A percentile compares a stretch with the other conserved stretches of the same genome.
phyloP scores from a whole-genome alignment of 2,329 filamentous ascomycete species.

The Microdochium nivale region DNA sequence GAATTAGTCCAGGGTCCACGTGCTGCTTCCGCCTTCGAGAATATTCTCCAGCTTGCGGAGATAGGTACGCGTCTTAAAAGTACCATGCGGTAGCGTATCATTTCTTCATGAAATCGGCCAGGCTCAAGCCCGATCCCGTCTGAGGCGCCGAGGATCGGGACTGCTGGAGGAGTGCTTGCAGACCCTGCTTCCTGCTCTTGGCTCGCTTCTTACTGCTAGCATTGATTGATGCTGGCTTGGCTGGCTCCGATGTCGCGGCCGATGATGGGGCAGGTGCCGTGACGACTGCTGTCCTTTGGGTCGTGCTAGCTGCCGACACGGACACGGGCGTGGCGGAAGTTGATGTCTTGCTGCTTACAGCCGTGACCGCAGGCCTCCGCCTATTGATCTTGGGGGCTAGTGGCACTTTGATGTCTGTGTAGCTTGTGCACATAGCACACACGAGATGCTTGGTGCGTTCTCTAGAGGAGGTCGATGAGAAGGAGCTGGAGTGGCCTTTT shows the following conservation, averaged over 20 bases:
- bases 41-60: too few species aligned
- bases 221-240: slow-evolving; percentile 31
- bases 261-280: slow-evolving; percentile 1
- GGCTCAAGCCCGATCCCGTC: slow-evolving; percentile 34
- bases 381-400: not conserved
- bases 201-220: slow-evolving; percentile 57
- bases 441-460: not conserved
- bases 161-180: slow-evolving; percentile 57
- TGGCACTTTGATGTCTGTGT: not conserved
- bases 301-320: not conserved
- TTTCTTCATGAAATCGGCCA: slow-evolving; percentile 47
- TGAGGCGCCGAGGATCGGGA: slow-evolving; percentile 28
- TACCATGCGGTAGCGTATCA: slow-evolving; percentile 3
- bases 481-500: slow-evolving; percentile 1
- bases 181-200: slow-evolving; percentile 54
- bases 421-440: not conserved
- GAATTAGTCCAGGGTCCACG: not conserved
- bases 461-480: not conserved
- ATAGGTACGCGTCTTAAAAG: not conserved
- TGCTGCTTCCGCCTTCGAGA: not conserved
- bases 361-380: not conserved
- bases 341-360: not conserved
- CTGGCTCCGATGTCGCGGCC: slow-evolving; percentile 16
- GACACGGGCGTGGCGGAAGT: not conserved
- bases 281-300: not conserved